Evolutionary conservation across 495 filamentous ascomycete species (phyloP), one percentile per base, ranked within the genome.

Genomic region (Neohortaea acidophila): DNA sequence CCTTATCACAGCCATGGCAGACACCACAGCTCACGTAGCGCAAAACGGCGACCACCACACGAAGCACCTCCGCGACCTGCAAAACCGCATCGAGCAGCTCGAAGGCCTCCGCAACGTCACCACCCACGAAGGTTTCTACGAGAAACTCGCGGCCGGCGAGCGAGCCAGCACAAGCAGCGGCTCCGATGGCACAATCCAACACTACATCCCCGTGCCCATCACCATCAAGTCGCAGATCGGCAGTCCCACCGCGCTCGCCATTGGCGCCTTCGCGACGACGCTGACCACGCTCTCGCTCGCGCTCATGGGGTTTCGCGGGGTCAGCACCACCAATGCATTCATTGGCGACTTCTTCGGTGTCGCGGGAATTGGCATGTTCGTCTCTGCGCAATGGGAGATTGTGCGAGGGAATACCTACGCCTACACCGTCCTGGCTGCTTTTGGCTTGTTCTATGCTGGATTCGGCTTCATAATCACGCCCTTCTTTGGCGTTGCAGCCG

Each of bases 281-380:
- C 40, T 69, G 12, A 67, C 62, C 4, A 69, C 65, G 1, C 52
- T 69, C 2, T 59, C 60, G 0, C 46, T 69, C n/a, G 54, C 58
- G 28, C 48, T 67, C 20, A 67, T 69, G 65, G 65, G 65, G 52
- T 67, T 58, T 52, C 55, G 66, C 27, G 61, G 60, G 17, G 57
- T 69, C 13, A 61, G 51, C 2, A 56, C 55, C 3, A 56, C 55
- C 9, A 68, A 66, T 46, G 61, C 63, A 8, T 70, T 59, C 39
- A 58, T 70, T 36, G 64, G 48, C 14, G 63, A 69, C 47, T 65
- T 71, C 54, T 67, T 65, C 54, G 64, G 65, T 39, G 57, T 65
- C 29, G 56, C 60, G 12, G 44, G 41, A 10, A 63, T 69, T 43
- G 65, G 64, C 0, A 55, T 71, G 37, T 57, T 71, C 0, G 46